phyloP scores from a whole-genome alignment of 192 early-diverging fungal genomes.

The Podila verticillata region DNA sequence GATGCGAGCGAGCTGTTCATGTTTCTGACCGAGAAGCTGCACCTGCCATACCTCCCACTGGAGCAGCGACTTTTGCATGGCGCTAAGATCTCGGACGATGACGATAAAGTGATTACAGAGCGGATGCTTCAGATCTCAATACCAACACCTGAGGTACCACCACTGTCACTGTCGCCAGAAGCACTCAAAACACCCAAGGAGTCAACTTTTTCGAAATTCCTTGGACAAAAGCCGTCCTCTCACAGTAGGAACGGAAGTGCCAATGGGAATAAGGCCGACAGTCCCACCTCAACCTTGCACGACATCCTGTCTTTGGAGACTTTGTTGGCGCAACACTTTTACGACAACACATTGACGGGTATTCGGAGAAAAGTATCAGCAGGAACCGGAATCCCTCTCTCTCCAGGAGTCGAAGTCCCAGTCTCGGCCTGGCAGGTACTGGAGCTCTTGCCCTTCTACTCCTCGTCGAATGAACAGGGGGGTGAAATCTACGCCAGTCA shows the following conservation, averaged over 20 bases:
- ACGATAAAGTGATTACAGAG: slow-evolving; percentile 74
- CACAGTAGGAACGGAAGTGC: slow-evolving; percentile 4
- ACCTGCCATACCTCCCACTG: slow-evolving; percentile 74
- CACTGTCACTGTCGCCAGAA: neutral
- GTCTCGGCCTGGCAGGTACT: slow-evolving; percentile 78
- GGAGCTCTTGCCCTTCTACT: slow-evolving; percentile 76
- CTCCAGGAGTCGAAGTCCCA: slow-evolving; percentile 53
- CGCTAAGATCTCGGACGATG: slow-evolving; percentile 67
- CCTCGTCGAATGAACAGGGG: slow-evolving; percentile 72
- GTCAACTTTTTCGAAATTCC: slow-evolving; percentile 24
- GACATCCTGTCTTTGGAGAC: slow-evolving; percentile 59
- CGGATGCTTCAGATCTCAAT: slow-evolving; percentile 66
- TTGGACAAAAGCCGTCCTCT: slow-evolving; percentile 11
- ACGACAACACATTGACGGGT: slow-evolving; percentile 68
- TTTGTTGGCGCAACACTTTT: slow-evolving; percentile 68
- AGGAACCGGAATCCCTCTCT: slow-evolving; percentile 39
- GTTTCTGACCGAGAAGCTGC: slow-evolving; percentile 70
- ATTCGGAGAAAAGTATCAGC: slow-evolving; percentile 55
- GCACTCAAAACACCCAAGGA: slow-evolving; percentile 8
- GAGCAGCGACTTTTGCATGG: slow-evolving; percentile 74
- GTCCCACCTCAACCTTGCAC: slow-evolving; percentile 8
- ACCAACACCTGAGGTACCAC: slow-evolving; percentile 19
- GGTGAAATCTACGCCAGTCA: slow-evolving; percentile 50
- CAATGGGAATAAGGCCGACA: neutral
- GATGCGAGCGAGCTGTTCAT: slow-evolving; percentile 77